Base-by-base conservation (phyloP, 1,284 basidiomycete genomes). In the Fomitiporia mediterranea region DNA sequence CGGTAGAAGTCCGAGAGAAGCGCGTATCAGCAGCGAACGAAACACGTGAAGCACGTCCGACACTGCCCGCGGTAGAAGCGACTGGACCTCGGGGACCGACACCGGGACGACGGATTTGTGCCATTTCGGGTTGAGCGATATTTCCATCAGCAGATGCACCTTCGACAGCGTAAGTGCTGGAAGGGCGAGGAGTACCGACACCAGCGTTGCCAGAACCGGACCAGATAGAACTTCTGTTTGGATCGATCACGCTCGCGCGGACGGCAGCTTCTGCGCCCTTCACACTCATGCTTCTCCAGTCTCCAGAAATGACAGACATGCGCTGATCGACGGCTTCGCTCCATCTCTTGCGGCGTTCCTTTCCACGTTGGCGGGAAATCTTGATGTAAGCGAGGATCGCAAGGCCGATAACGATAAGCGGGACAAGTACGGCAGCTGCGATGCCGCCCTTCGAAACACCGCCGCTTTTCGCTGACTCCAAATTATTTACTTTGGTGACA, bases 381-480 rank as follows among this genome's bases (percentile, higher is more conserved):
- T 74, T 77, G 70, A 89, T 65, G 67, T 82, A 90, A 0, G 74
- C 71, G 21, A 72, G 74, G 21, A 76, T 65, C 50, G 72, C 73
- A 28, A 85, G 60, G 38, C 69, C 70, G 47, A 75, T 73, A 60
- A 83, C 64, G 61, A 85, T 69, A 43, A 91, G 72, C 0, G 89
- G 85, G n/a, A 92, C 67, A 53, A 94, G 70, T 55, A 91, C 78
- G 8, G 86, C 91, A 0, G 86, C 93, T 1, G 91, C 92, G 35
- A 85, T 79, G 54, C 80, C 82, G 23, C 90, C 92, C 60, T 76
- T 80, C 23, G 79, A 71, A 23, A 78, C 64, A 2, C 74, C 69
- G n/a, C 70, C 67, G 23, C 72, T 67, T 1, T 68, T 63, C 8
- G 57, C 40, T 0, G 42, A 46, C 4, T 64, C 61, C 4, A 73